Percentiles rank a stretch among this genome's conserved stretches.
Conservation (phyloP, 352 stramenopile genomes). For the Phytophthora sp. region DNA sequence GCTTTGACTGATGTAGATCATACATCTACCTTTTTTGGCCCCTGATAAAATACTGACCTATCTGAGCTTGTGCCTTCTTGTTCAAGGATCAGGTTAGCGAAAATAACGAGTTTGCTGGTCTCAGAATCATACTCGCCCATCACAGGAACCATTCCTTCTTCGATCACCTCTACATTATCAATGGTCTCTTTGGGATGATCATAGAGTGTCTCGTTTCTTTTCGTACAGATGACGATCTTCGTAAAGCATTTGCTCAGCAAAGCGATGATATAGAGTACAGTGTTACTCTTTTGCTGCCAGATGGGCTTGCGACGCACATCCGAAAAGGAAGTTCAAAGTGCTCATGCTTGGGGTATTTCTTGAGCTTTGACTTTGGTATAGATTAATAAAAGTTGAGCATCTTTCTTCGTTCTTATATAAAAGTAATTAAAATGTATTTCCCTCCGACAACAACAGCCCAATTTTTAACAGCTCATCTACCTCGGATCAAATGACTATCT, state of each 20-base stretch:
- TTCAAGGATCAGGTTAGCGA: background rate
- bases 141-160: background rate
- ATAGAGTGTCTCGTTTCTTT: conserved; percentile 4
- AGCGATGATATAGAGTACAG: conserved; percentile 1
- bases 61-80: conserved; percentile 12
- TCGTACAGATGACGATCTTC: background rate
- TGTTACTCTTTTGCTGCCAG: conserved; percentile 4
- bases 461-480: background rate
- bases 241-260: background rate
- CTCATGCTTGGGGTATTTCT: background rate
- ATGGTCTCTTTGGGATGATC: conserved; percentile 27
- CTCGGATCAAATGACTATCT: conserved; percentile 3
- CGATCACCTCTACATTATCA: conserved; percentile 13
- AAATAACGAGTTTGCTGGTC: background rate
- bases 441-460: conserved; percentile 12
- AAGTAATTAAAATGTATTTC: conserved; percentile 29
- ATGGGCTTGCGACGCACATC: background rate
- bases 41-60: background rate
- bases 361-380: conserved; percentile 9
- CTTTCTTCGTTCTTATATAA: conserved; percentile 22
- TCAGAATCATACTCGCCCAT: background rate
- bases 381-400: conserved; percentile 25
- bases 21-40: conserved; percentile 1
- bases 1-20: conserved; percentile 25
- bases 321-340: background rate